Evolutionary conservation across 2,329 filamentous ascomycete genomes (phyloP), one percentile per base, ranked within the genome.

Genomic region (Colletotrichum nymphaeae): DNA sequence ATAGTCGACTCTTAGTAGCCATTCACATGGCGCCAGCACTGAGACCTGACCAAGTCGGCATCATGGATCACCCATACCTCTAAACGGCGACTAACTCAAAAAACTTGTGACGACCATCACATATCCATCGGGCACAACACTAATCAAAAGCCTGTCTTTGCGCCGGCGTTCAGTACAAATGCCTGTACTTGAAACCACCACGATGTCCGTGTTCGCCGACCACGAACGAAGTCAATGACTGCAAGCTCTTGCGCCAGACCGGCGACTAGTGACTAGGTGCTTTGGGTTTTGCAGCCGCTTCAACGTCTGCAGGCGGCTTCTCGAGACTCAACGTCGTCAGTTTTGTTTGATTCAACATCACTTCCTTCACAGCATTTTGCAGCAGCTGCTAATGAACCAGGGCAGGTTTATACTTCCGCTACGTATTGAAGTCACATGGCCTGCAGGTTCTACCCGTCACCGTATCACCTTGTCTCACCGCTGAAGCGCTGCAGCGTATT

Each of bases 381-480:
- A 49, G 14, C 49, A 22, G 16, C 28, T 28, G 19, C 9, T 35
- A 37, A 14, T 32, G 26, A 11, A 37, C 46, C 46, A 19, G 32
- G 32, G 32, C 32, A 35, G 11, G 32, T 12, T n/a, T 26, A n/a
- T 24, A 28, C 26, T 8, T 37, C 16, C 16, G 16, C 37, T 42
- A 56, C 11, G n/a, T 24, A 2, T 9, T 11, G 22, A 60, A n/a
- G 26, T 59, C 67, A 49, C 49, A 62, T 70, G 67, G 67, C 32
- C 57, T 58, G 53, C 59, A 59, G 53, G 59, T 59, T 53, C 59
- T 72, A 42, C 30, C 66, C 66, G 53, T 63, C 60, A 57, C 60
- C 42, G 67, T 70, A 37, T 59, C 55, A 73, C 66, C 55, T 35
- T 60, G 67, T 69, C 70, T 73, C 67, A 65, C 59, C 55, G 32